Conservation (phyloP, 2,329 filamentous ascomycete genomes). For the Hypoxylon sp. region DNA sequence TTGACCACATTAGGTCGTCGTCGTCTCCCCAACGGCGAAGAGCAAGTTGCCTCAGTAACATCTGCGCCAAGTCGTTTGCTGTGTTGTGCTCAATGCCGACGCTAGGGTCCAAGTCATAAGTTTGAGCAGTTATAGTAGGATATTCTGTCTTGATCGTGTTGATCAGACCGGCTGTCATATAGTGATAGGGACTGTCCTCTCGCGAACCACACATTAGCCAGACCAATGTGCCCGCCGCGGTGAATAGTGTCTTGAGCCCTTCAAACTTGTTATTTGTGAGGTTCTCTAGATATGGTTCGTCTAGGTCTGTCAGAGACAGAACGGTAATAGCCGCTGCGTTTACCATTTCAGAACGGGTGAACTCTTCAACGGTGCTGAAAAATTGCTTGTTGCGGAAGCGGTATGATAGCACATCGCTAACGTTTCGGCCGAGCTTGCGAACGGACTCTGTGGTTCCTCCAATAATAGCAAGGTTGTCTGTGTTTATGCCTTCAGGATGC, state of each 20-base stretch:
- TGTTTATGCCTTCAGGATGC: slow-evolving; percentile 18
- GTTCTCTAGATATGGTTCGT: slow-evolving; percentile 48
- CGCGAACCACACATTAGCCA: slow-evolving; percentile 39
- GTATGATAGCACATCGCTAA: slow-evolving; percentile 9
- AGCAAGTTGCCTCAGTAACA: slow-evolving; percentile 16
- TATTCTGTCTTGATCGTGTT: slow-evolving; percentile 21
- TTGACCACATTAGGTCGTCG: slow-evolving; percentile 11
- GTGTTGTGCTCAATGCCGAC: slow-evolving; percentile 7
- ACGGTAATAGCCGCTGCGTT: slow-evolving; percentile 27
- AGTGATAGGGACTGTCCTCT: slow-evolving; percentile 13
- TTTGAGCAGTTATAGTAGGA: slow-evolving; percentile 13
- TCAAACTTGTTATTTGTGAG: slow-evolving; percentile 34
- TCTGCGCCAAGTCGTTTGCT: slow-evolving; percentile 11
- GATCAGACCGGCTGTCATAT: slow-evolving; percentile 34
- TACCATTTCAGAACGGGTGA: slow-evolving; percentile 11
- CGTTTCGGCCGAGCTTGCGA: slow-evolving; percentile 4
- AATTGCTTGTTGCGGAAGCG: slow-evolving; percentile 23
- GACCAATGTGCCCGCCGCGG: slow-evolving; percentile 27
- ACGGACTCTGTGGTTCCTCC: slow-evolving; percentile 5
- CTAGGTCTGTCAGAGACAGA: slow-evolving; percentile 49
- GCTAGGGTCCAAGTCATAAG: slow-evolving; percentile 10
- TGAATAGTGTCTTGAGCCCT: slow-evolving; percentile 30
- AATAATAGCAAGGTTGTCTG: slow-evolving; percentile 15
- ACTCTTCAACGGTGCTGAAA: slow-evolving; percentile 14
- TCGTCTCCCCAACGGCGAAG: slow-evolving; percentile 12